Percentiles rank a stretch among this genome's conserved stretches.
Conservation (phyloP, 306 rosid genomes). For the Trifolium dubium region DNA sequence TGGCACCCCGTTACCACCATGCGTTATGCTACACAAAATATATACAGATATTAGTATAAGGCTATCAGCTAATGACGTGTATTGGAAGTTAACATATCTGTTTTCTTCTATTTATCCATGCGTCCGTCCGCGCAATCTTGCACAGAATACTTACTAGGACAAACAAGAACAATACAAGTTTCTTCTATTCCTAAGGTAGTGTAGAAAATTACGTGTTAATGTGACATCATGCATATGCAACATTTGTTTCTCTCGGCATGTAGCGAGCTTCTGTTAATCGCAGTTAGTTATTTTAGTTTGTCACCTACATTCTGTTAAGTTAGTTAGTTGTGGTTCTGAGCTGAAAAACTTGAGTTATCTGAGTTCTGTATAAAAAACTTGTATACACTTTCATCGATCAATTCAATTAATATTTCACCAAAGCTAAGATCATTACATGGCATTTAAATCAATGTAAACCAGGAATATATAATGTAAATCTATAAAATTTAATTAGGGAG, state of each 20-base stretch:
- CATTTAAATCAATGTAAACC: neutral
- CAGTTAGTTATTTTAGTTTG: neutral
- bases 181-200: neutral
- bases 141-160: neutral
- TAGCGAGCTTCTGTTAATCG: neutral
- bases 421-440: neutral
- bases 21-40: constrained; percentile 63
- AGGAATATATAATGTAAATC: neutral
- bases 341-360: neutral
- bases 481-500: neutral
- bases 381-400: neutral
- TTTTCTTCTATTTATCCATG: neutral
- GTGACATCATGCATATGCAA: constrained; percentile 7
- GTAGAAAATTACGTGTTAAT: neutral
- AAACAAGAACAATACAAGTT: constrained; percentile 2
- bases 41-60: constrained; percentile 4
- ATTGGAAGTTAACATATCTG: neutral
- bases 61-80: neutral
- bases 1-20: constrained; percentile 75
- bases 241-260: neutral
- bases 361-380: neutral
- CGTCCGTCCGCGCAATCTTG: neutral
- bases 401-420: no score
- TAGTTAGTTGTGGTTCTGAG: neutral
- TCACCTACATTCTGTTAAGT: neutral